Evolutionary conservation across 768 basidiomycete species (phyloP).

Genomic region (Calvatia gigantea): DNA sequence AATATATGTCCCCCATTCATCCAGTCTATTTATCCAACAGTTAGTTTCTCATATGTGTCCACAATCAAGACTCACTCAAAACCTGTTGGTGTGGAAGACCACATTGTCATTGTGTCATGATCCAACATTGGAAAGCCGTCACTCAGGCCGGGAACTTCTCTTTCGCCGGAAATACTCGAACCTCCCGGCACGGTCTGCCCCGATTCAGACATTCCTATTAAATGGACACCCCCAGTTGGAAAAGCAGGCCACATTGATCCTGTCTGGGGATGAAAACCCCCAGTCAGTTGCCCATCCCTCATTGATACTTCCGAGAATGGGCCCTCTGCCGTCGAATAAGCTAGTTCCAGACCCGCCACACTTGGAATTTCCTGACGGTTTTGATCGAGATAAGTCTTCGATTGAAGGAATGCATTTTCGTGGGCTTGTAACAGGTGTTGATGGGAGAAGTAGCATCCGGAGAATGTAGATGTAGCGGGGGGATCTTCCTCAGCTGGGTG

Average conservation of each 20-base stretch:
- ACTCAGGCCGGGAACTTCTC: no score
- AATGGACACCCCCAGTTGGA: not conserved
- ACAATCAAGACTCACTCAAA: conserved; percentile 47
- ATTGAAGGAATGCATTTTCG: not conserved
- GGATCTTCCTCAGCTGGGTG: not conserved
- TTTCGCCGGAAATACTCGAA: no score
- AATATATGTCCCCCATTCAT: conserved; percentile 32
- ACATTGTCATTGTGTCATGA: conserved; percentile 54
- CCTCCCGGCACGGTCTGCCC: no score
- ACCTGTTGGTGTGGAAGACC: conserved; percentile 56
- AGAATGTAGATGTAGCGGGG: not conserved
- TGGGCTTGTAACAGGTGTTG: not conserved
- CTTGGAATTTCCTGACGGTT: not conserved
- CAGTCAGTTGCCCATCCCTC: conserved; percentile 5
- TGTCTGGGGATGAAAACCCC: not conserved
- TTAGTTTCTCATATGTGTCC: not conserved
- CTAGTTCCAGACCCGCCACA: not conserved
- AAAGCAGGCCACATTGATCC: not conserved
- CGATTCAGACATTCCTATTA: not conserved
- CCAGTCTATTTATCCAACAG: conserved; percentile 24
- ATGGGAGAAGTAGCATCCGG: not conserved
- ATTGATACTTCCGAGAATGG: not conserved
- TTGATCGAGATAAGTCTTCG: not conserved
- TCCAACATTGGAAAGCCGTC: conserved; percentile 30
- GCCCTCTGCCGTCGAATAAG: not conserved